Conservation (phyloP, 2,329 filamentous ascomycete genomes). For the Penicillium freii region DNA sequence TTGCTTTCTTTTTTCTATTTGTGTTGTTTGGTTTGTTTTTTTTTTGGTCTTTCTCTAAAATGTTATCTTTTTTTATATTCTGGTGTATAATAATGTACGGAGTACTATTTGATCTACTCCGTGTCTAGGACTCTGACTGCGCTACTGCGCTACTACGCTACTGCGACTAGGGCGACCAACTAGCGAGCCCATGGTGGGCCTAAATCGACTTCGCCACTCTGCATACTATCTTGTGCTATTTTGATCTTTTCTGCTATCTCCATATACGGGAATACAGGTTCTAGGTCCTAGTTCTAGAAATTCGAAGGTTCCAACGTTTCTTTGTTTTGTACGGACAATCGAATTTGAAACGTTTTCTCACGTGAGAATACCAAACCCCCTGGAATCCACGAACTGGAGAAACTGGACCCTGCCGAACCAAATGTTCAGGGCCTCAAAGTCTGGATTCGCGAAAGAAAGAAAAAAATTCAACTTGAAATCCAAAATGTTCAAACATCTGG, state of each 20-base stretch:
- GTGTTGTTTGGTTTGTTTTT: no score
- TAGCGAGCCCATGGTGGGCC: constrained; percentile 5
- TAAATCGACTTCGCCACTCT: constrained; percentile 4
- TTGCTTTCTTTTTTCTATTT: not conserved
- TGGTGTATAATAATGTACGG: constrained; percentile 1
- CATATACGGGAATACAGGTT: not conserved
- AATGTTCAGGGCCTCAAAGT: not conserved
- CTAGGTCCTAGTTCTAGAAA: not conserved
- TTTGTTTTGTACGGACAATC: not conserved
- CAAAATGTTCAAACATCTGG: not conserved
- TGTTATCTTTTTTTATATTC: constrained; percentile 1
- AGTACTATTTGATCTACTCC: not conserved
- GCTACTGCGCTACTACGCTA: constrained; percentile 14
- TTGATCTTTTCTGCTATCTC: not conserved
- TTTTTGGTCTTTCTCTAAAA: not conserved
- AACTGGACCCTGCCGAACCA: not conserved
- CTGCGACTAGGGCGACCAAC: constrained; percentile 17
- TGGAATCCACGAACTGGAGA: not conserved
- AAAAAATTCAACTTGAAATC: not conserved
- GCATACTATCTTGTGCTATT: not conserved
- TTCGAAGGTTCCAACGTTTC: not conserved
- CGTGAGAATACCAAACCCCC: not conserved
- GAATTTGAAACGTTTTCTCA: not conserved
- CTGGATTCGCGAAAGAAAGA: no score
- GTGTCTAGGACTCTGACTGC: constrained; percentile 12